Percentiles rank a stretch among this genome's conserved stretches.
phyloP scores from a whole-genome alignment of 768 basidiomycete species.

The Leccinum aurantiacum region DNA sequence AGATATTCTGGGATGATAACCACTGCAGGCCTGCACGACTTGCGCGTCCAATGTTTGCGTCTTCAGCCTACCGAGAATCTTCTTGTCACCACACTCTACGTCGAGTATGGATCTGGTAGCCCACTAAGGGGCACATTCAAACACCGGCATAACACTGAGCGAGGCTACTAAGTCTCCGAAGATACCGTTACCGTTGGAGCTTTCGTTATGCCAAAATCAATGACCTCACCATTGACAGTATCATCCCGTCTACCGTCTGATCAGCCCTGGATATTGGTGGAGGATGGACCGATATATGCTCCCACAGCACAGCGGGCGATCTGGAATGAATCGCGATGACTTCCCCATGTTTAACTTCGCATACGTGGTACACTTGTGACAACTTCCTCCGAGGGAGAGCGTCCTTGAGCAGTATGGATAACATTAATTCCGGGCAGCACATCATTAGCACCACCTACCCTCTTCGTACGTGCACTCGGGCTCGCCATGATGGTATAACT shows the following conservation, averaged over 20 bases:
- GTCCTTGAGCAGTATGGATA: too few species aligned
- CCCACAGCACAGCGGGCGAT: too few species aligned
- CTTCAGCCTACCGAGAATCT: constrained; percentile 36
- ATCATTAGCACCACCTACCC: too few species aligned
- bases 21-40: constrained; percentile 13
- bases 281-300: too few species aligned
- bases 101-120: constrained; percentile 69
- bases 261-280: background rate
- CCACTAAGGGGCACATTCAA: too few species aligned
- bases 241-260: background rate
- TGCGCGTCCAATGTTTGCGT: constrained; percentile 44
- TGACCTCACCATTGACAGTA: constrained; percentile 44
- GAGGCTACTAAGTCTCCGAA: constrained; percentile 43
- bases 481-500: too few species aligned
- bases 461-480: too few species aligned
- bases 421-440: too few species aligned
- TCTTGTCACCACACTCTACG: constrained; percentile 27
- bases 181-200: constrained; percentile 68
- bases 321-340: too few species aligned
- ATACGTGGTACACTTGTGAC: too few species aligned
- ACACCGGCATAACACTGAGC: constrained; percentile 32
- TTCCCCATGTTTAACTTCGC: too few species aligned
- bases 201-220: constrained; percentile 54
- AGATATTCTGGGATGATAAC: constrained; percentile 74
- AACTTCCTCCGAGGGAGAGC: too few species aligned